Evolutionary conservation across 306 rosid species (phyloP).

Genomic region (Comarum palustre): DNA sequence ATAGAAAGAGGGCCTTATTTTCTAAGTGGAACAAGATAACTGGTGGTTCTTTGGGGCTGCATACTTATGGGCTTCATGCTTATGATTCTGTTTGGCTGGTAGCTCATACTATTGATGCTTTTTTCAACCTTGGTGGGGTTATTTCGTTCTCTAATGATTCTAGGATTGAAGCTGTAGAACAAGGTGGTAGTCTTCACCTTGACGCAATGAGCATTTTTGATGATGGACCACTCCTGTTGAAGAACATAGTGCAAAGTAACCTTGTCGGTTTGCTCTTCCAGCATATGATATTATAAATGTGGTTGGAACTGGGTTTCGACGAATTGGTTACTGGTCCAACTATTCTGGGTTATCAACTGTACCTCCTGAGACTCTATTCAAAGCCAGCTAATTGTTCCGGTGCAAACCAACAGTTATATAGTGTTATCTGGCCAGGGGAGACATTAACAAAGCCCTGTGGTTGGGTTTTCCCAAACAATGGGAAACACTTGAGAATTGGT

Average conservation of each 20-base stretch:
- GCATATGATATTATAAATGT: slow-evolving; percentile 79
- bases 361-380: slow-evolving; percentile 65
- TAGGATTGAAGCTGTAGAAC: slow-evolving; percentile 31
- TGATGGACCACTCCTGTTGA: slow-evolving; percentile 61
- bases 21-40: slow-evolving; percentile 80
- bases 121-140: slow-evolving; percentile 62
- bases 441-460: slow-evolving; percentile 74
- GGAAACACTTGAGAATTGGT: slow-evolving; percentile 67
- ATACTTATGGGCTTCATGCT: slow-evolving; percentile 83
- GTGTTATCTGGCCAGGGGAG: slow-evolving; percentile 95
- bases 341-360: slow-evolving; percentile 79
- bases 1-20: slow-evolving; percentile 53
- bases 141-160: slow-evolving; percentile 69
- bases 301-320: slow-evolving; percentile 66
- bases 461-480: slow-evolving; percentile 93
- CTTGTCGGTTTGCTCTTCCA: slow-evolving; percentile 65
- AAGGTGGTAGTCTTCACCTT: slow-evolving; percentile 55
- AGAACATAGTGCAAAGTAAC: slow-evolving; percentile 54
- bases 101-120: slow-evolving; percentile 73
- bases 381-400: slow-evolving; percentile 75
- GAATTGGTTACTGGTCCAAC: slow-evolving; percentile 92
- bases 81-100: slow-evolving; percentile 84
- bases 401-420: slow-evolving; percentile 52
- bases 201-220: slow-evolving; percentile 84
- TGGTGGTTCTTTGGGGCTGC: slow-evolving; percentile 62